These are phyloP conservation scores for Jaltomata sinuosa DNA, from an alignment of 257 asterid genomes.

Conservation along the genomic window DNA sequence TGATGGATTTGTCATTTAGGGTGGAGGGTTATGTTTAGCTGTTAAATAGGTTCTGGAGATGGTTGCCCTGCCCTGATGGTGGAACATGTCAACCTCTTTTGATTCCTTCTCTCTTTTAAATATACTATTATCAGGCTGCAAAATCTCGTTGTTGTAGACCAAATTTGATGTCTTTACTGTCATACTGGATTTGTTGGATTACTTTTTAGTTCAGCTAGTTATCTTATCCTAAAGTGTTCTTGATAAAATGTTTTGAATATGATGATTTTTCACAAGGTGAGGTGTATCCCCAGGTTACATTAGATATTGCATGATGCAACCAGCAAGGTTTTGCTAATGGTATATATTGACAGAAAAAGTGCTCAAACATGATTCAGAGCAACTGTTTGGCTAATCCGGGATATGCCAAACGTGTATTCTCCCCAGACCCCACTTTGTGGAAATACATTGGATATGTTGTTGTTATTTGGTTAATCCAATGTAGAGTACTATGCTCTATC, in stretches of 20 bases:
- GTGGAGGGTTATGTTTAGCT: not conserved
- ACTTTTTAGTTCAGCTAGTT: not conserved
- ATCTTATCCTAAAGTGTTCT: not conserved
- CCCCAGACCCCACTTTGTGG: too few species aligned
- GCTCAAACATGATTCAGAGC: too few species aligned
- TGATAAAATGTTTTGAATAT: too few species aligned
- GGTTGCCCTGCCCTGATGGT: not conserved
- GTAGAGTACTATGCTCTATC: too few species aligned
- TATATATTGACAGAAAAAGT: too few species aligned
- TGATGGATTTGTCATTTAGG: not conserved
- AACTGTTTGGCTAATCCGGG: not conserved
- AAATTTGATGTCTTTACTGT: not conserved
- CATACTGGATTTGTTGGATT: not conserved
- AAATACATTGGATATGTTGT: too few species aligned
- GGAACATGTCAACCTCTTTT: not conserved
- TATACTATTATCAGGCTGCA: not conserved
- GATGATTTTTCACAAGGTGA: too few species aligned
- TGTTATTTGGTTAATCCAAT: not conserved
- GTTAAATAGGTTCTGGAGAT: not conserved
- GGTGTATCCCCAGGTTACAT: not conserved
- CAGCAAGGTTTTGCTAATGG: not conserved
- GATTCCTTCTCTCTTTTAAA: too few species aligned
- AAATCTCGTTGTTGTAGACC: not conserved
- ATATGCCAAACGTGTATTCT: too few species aligned
- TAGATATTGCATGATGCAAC: too few species aligned